Base-by-base conservation (phyloP, 1,284 basidiomycete genomes). In the Phellopilus nigrolimitatus region DNA sequence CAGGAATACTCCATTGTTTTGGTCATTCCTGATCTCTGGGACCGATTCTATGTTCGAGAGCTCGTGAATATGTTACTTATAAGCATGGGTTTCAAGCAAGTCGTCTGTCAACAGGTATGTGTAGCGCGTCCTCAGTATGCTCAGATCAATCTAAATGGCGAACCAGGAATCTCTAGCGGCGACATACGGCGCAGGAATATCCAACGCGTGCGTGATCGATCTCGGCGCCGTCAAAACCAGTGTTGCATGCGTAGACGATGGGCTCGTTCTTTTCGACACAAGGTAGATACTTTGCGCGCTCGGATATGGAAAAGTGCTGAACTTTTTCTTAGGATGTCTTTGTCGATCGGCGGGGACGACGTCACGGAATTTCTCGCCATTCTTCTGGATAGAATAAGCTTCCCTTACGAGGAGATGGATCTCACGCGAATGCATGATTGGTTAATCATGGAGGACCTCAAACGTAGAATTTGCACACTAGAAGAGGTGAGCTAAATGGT, bases 161-260 rank as follows among this genome's bases (percentile, higher is more conserved):
- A 9, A 49, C n/a, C 54, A 95, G 89, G 94, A 97, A 74, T 88
- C 91, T 1, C 75, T 97, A 25, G 91, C 91, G 44, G 92, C 97
- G 4, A 91, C 93, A 1, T 98, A 97, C 65, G 93, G 95, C 15
- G 93, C 95, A 2, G 97, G 97, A 9, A 85, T 98, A 52, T 92
- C 91, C 0, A 88, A 84, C 57, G 95, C 94, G 9, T 98, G 95
- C 63, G 91, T 99, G 2, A 90, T 99, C 30, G 93, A 99, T 64
- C 84, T 99, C 49, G 97, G 97, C 8, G 88, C 95, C 4, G 79
- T 78, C 21, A 82, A 78, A 56, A 94, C 90, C 2, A 91, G 82
- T 57, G 82, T 99, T 47, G 84, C 94, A 0, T 98, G 95, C 62
- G 89, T 99, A 5, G 97, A 99, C 58, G 97, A 99, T 62, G 97